These are phyloP conservation scores for Candida glaebosa DNA, from an alignment of 805 yeast genomes.

Conservation along the genomic window DNA sequence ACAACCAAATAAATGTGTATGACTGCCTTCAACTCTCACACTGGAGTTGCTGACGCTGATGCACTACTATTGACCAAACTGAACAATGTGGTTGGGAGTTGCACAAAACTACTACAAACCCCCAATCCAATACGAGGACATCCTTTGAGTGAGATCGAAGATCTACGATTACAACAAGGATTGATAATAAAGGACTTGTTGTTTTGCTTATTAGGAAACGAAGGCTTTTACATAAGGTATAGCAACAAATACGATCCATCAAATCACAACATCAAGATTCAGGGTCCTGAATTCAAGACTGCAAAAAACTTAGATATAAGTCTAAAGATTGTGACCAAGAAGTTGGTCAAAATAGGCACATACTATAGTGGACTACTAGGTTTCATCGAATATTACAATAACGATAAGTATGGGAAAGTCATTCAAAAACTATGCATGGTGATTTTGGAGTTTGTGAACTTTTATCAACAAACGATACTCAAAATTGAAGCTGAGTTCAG, in stretches of 20 bases:
- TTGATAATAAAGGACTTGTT: conserved; percentile 67
- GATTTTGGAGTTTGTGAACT: conserved; percentile 30
- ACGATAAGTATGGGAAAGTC: conserved; percentile 59
- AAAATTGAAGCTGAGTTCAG: conserved; percentile 55
- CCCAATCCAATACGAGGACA: conserved; percentile 30
- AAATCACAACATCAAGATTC: conserved; percentile 36
- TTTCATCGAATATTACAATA: conserved; percentile 60
- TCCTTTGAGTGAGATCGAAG: conserved; percentile 46
- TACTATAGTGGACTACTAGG: conserved; percentile 54
- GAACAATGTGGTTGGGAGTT: background rate
- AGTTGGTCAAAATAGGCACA: conserved; percentile 60
- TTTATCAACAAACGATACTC: conserved; percentile 28
- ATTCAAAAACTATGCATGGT: conserved; percentile 69
- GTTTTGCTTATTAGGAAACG: conserved; percentile 64
- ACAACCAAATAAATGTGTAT: background rate
- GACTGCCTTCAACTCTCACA: background rate
- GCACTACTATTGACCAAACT: background rate
- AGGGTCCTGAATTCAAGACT: conserved; percentile 74
- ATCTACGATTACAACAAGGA: conserved; percentile 64
- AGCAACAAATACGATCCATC: conserved; percentile 56
- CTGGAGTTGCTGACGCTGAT: background rate
- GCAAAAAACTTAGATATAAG: conserved; percentile 72
- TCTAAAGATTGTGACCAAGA: conserved; percentile 63
- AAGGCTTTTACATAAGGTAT: conserved; percentile 74
- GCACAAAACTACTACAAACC: background rate